Evolutionary conservation across 768 basidiomycete species (phyloP), one percentile per base, ranked within the genome.

Genomic region (Hygrocybe punicea): DNA sequence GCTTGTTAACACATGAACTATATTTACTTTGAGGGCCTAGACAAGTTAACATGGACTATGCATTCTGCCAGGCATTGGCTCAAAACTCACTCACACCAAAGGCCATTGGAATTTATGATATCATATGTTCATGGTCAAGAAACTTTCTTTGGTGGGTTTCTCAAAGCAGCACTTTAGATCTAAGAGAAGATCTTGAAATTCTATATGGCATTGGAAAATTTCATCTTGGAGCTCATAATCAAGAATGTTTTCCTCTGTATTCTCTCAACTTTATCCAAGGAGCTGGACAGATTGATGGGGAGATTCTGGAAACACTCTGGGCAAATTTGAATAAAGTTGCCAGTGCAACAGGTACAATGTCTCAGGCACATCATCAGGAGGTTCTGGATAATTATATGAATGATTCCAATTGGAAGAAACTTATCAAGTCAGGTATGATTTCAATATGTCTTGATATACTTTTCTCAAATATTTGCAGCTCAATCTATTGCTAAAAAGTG

Each of bases 351-450:
- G 55, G 63, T 6, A 69, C 73, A 23, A 77, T 74, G 73, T 65
- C 64, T 0, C 65, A 66, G 0, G 60, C 73, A n/a, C 55, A 69
- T 42, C 24, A 66, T 0, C 48, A 59, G 2, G 71, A 73, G 21
- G 66, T 66, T 0, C 56, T 80, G 1, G 74, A 81, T 46, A 73
- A 77, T 14, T 65, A 71, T 10, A 72, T 71, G 40, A 59, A 60
- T 7, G 70, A 73, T 45, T 68, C 62, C 51, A 77, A 81, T 54
- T 72, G 71, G 70, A 56, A 57, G 55, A 74, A 73, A 44, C 52
- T 67, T 7, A 59, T 58, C 4, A 48, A 40, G 3, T 29, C 29
- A 29, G 29, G 29, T 29, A 34, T 74, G 24, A 64, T 70, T 68
- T 17, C 17, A 23, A 40, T 48, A 63, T 49, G 4, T 48, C 34